A percentile compares a stretch with the other conserved stretches of the same genome.
These are phyloP conservation scores for Colletotrichum tabaci DNA, from an alignment of 2,329 filamentous ascomycete genomes.

Conservation along the genomic window DNA sequence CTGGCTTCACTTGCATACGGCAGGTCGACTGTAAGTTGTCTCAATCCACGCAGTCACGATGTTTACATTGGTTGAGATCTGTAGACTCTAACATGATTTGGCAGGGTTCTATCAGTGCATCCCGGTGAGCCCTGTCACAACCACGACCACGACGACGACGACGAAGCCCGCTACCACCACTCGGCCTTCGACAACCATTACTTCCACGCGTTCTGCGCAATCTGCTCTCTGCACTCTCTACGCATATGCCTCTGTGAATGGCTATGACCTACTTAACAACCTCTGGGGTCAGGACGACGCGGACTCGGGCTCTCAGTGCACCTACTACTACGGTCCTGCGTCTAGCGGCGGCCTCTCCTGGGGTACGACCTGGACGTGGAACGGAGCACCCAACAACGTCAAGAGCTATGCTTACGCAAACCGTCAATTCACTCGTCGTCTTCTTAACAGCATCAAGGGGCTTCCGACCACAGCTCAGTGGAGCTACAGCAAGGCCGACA, in stretches of 20 bases:
- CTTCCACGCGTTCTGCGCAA: not conserved
- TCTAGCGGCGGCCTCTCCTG: constrained; percentile 52
- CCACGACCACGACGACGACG: not conserved
- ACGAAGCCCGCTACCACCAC: not conserved
- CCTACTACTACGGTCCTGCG: constrained; percentile 52
- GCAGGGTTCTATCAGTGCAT: not conserved
- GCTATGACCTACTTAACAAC: constrained; percentile 56
- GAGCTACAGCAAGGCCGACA: constrained; percentile 52
- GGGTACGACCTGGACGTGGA: constrained; percentile 58
- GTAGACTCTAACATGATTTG: not conserved
- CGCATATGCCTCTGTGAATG: constrained; percentile 47
- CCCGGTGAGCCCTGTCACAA: not conserved
- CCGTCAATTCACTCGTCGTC: constrained; percentile 47
- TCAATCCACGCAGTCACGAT: not conserved
- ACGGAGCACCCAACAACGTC: constrained; percentile 53
- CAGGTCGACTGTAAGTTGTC: not conserved
- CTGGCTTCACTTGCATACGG: not conserved
- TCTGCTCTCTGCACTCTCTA: constrained; percentile 47
- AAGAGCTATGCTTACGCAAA: constrained; percentile 61
- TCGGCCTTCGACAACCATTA: constrained; percentile 1
- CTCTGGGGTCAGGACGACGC: constrained; percentile 56
- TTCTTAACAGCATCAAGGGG: constrained; percentile 50
- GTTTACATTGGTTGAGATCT: not conserved
- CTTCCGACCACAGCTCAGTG: constrained; percentile 53
- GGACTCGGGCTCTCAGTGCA: constrained; percentile 58